Evolutionary conservation across 140 eudicot species (phyloP).

Genomic region (Stevia rebaudiana): DNA sequence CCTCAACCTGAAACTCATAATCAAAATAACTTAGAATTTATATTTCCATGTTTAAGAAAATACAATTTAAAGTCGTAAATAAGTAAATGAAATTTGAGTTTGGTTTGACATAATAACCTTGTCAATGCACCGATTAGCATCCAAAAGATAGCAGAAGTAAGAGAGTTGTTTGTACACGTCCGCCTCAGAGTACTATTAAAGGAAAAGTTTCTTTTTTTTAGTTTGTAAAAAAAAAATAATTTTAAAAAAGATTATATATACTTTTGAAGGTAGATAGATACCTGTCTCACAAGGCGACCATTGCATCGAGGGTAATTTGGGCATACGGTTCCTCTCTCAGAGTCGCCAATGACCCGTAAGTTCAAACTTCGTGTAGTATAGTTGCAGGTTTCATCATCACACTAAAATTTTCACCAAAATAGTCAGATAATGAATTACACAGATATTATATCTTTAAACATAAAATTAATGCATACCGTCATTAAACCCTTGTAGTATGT

Average conservation of each 20-base stretch:
- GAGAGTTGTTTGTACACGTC: constrained; percentile 89
- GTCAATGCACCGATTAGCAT: constrained; percentile 64
- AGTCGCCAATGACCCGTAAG: constrained; percentile 83
- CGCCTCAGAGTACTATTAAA: constrained; percentile 61
- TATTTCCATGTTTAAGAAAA: background rate
- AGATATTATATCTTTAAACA: background rate
- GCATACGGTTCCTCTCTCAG: constrained; percentile 89
- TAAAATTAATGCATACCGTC: constrained; percentile 52
- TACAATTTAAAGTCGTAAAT: background rate
- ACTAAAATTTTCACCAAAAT: constrained; percentile 36
- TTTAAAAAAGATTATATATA: background rate
- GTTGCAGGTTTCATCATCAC: constrained; percentile 96
- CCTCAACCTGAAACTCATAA: constrained; percentile 53
- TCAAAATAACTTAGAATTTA: background rate
- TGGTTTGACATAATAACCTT: constrained; percentile 41
- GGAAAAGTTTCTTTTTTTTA: constrained; percentile 7
- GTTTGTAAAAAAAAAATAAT: constrained; percentile 2
- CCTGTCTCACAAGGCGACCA: constrained; percentile 90
- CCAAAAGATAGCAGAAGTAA: constrained; percentile 76
- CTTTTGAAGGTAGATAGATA: constrained; percentile 14
- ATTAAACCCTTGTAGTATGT: constrained; percentile 79
- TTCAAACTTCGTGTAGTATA: constrained; percentile 81
- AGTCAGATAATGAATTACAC: background rate
- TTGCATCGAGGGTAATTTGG: constrained; percentile 91
- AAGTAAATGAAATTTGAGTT: background rate